phyloP scores from a whole-genome alignment of 306 rosid genomes.

The Gynostemma pentaphyllum region DNA sequence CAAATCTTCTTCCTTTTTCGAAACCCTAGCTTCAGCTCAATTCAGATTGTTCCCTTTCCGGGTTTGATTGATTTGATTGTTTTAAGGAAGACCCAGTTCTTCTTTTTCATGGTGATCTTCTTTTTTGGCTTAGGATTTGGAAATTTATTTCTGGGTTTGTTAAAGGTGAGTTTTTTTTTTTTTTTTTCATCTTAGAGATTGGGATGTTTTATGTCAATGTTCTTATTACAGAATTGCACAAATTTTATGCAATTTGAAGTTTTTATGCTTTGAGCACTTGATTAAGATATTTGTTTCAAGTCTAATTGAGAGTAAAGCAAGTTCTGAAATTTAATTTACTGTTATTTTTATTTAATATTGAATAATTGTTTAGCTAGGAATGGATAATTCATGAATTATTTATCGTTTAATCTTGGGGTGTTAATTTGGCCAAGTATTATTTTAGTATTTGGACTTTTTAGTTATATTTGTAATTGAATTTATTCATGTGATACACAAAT shows the following conservation, averaged over 20 bases:
- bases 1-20: constrained; percentile 17
- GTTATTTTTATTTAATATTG: not conserved
- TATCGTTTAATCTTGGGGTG: not conserved
- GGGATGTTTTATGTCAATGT: too few relatives aligned
- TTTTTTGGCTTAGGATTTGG: not conserved
- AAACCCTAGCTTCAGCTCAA: not conserved
- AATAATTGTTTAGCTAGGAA: not conserved
- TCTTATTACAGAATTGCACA: too few relatives aligned
- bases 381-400: not conserved
- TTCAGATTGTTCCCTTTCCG: not conserved
- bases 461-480: not conserved
- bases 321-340: not conserved
- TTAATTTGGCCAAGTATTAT: not conserved
- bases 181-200: too few relatives aligned
- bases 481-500: not conserved
- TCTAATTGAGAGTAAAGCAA: not conserved
- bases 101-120: not conserved
- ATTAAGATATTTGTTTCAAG: not conserved
- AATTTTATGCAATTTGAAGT: too few relatives aligned
- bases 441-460: not conserved
- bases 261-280: not conserved
- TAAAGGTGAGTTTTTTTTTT: not conserved
- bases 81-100: constrained; percentile 16
- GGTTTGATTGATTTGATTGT: not conserved
- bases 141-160: not conserved